These are phyloP conservation scores for Fusarium sp. DNA, from an alignment of 2,329 filamentous ascomycete species.

Conservation along the genomic window DNA sequence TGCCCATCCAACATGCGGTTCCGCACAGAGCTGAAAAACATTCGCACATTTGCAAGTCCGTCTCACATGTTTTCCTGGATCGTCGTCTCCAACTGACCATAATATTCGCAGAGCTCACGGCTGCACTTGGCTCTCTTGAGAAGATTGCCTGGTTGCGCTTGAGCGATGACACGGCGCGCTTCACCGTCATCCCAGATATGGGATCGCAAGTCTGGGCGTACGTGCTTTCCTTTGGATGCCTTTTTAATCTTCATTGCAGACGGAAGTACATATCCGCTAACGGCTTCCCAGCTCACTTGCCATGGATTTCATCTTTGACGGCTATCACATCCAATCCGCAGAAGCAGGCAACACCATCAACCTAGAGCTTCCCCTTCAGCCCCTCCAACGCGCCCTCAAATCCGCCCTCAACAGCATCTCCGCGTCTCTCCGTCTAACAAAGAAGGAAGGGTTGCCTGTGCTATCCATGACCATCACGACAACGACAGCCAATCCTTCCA, in stretches of 20 bases:
- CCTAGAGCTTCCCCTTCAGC: slow-evolving; percentile 88
- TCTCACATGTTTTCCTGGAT: neutral
- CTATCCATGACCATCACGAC: slow-evolving; percentile 90
- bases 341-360: slow-evolving; percentile 89
- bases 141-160: slow-evolving; percentile 92
- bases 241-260: neutral
- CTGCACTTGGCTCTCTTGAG: slow-evolving; percentile 71
- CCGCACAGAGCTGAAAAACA: slow-evolving; percentile 70
- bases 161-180: slow-evolving; percentile 84
- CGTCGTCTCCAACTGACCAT: neutral
- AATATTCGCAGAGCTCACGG: slow-evolving; percentile 62
- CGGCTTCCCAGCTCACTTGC: slow-evolving; percentile 57
- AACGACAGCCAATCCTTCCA: slow-evolving; percentile 59
- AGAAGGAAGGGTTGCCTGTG: slow-evolving; percentile 86
- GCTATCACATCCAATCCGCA: slow-evolving; percentile 85
- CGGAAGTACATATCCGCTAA: slow-evolving; percentile 8
- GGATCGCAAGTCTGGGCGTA: slow-evolving; percentile 97
- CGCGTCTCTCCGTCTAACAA: slow-evolving; percentile 87
- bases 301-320: slow-evolving; percentile 86
- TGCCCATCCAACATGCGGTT: slow-evolving; percentile 63
- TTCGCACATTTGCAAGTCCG: slow-evolving; percentile 69
- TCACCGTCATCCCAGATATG: slow-evolving; percentile 93
- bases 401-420: slow-evolving; percentile 83
- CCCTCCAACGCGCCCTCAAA: slow-evolving; percentile 88
- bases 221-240: slow-evolving; percentile 43